Percentiles rank a stretch among this genome's conserved stretches.
Conservation (phyloP, 2,329 filamentous ascomycete species). For the Penicillium janthinellum region DNA sequence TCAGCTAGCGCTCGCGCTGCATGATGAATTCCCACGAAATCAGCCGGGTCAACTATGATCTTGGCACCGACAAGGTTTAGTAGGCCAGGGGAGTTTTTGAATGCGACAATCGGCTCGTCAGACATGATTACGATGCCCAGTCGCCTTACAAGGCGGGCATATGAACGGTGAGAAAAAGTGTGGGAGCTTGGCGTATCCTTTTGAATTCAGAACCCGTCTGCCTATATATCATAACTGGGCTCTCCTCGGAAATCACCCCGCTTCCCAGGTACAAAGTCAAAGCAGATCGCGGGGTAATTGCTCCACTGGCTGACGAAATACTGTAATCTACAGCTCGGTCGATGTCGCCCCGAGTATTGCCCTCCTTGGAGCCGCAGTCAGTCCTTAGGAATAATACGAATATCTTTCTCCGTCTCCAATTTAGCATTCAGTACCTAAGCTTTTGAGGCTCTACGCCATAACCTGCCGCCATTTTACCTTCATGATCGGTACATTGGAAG, state of each 20-base stretch:
- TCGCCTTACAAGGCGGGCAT: background rate
- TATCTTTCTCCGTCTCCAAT: constrained; percentile 14
- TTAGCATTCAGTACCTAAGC: background rate
- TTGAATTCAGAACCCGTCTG: too few relatives aligned
- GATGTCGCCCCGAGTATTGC: constrained; percentile 9
- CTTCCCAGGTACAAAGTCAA: background rate
- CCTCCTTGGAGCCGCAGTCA: constrained; percentile 1
- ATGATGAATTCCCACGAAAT: constrained; percentile 17
- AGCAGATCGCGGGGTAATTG: background rate
- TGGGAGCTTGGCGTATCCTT: background rate
- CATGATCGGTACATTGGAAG: too few relatives aligned
- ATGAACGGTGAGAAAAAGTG: background rate
- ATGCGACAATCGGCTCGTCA: constrained; percentile 12
- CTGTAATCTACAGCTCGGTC: constrained; percentile 1
- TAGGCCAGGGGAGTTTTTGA: background rate
- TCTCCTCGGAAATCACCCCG: background rate
- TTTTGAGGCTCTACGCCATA: background rate
- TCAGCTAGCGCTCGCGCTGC: constrained; percentile 11
- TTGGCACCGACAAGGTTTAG: constrained; percentile 10
- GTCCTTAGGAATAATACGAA: background rate
- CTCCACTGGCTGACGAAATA: background rate
- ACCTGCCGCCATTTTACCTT: too few relatives aligned
- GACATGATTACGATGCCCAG: constrained; percentile 3
- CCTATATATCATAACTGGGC: background rate
- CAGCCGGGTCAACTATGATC: constrained; percentile 7